Conservation (phyloP, 169 alveolate genomes). For the Perkinsus marinus region DNA sequence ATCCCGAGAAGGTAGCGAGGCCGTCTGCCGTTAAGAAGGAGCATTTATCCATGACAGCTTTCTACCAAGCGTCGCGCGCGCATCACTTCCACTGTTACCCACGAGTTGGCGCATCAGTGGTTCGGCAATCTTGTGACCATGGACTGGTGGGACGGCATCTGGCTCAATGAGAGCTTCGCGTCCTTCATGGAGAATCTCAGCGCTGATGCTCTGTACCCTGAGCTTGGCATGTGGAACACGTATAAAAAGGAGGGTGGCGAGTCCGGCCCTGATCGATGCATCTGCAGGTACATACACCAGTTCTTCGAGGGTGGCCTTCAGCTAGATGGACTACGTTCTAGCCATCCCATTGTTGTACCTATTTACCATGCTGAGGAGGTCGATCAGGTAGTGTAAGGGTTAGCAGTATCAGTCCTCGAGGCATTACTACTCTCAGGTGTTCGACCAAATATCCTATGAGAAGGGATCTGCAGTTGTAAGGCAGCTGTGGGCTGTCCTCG, state of each 20-base stretch:
- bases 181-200: slow-evolving; percentile 39
- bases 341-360: slow-evolving; percentile 28
- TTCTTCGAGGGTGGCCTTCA: neutral
- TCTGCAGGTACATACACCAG: neutral
- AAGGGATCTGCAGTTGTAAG: slow-evolving; percentile 61
- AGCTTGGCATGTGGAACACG: slow-evolving; percentile 6
- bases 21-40: neutral
- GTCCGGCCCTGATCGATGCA: slow-evolving; percentile 3
- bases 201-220: slow-evolving; percentile 15
- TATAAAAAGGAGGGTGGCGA: neutral
- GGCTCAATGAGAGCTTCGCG: slow-evolving; percentile 82
- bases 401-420: too few species aligned
- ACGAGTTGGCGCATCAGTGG: slow-evolving; percentile 77
- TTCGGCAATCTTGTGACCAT: slow-evolving; percentile 71
- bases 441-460: slow-evolving; percentile 59
- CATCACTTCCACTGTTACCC: slow-evolving; percentile 39
- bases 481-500: slow-evolving; percentile 43
- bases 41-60: neutral
- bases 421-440: too few species aligned
- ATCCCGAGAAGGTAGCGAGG: neutral
- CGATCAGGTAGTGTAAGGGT: neutral
- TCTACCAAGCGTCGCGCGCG: slow-evolving; percentile 9
- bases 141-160: slow-evolving; percentile 82
- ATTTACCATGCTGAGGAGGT: slow-evolving; percentile 17
- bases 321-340: slow-evolving; percentile 13